Evolutionary conservation across 2,329 filamentous ascomycete genomes (phyloP).

Genomic region (Verticillium dahliae): DNA sequence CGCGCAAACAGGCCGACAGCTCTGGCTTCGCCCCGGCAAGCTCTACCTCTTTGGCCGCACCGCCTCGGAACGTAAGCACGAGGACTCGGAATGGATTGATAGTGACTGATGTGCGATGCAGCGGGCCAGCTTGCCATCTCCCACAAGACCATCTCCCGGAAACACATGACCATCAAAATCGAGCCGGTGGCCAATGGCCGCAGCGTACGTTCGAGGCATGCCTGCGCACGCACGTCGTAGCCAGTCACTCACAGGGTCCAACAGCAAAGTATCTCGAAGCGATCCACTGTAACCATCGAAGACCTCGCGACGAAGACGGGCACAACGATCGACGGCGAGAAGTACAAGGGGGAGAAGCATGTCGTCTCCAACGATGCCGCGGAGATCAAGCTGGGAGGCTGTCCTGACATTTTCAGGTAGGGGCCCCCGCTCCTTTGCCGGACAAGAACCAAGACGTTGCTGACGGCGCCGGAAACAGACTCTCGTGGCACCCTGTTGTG

Average conservation of each 20-base stretch:
- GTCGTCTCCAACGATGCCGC: slow-evolving; percentile 49
- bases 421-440: slow-evolving; percentile 1
- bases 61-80: slow-evolving; percentile 50
- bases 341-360: slow-evolving; percentile 56
- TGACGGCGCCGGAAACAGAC: slow-evolving; percentile 33
- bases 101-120: slow-evolving; percentile 21
- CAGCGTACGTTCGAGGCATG: slow-evolving; percentile 45
- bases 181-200: slow-evolving; percentile 57
- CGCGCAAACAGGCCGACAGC: slow-evolving; percentile 33
- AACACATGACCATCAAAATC: slow-evolving; percentile 77
- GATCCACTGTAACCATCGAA: slow-evolving; percentile 65
- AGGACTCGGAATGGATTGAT: background rate
- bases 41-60: slow-evolving; percentile 82
- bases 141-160: slow-evolving; percentile 78
- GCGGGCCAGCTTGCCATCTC: slow-evolving; percentile 64
- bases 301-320: slow-evolving; percentile 83
- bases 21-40: slow-evolving; percentile 84
- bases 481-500: slow-evolving; percentile 75
- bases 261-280: slow-evolving; percentile 55
- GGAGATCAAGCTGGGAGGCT: slow-evolving; percentile 66
- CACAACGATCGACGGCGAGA: slow-evolving; percentile 67
- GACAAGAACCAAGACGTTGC: background rate
- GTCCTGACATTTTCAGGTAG: slow-evolving; percentile 55
- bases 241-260: background rate
- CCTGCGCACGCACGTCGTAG: background rate